Percentiles rank a stretch among this genome's conserved stretches.
phyloP scores from a whole-genome alignment of 2,329 filamentous ascomycete genomes.

The Calonectria hongkongensis region DNA sequence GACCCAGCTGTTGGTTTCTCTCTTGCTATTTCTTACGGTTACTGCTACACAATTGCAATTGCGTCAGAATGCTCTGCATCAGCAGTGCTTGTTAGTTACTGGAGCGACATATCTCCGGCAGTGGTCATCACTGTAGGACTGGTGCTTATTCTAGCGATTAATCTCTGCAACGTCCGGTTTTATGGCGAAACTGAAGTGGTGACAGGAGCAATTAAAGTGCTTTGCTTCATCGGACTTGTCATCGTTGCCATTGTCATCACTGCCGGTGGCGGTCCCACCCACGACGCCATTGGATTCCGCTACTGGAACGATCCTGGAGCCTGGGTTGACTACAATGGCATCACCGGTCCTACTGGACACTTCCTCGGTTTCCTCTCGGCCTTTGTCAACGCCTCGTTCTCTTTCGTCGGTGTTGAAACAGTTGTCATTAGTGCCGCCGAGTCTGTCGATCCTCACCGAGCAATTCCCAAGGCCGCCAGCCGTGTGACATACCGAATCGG shows the following conservation, averaged over 20 bases:
- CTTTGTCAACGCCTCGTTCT: constrained; percentile 73
- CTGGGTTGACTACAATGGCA: constrained; percentile 69
- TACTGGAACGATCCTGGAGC: constrained; percentile 65
- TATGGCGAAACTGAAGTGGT: constrained; percentile 79
- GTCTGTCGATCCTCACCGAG: constrained; percentile 75
- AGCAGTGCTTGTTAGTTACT: constrained; percentile 49
- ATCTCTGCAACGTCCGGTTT: constrained; percentile 74
- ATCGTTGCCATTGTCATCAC: constrained; percentile 74
- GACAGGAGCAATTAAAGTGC: constrained; percentile 76
- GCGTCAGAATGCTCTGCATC: constrained; percentile 51
- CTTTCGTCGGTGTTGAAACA: constrained; percentile 65
- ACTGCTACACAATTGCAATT: constrained; percentile 52
- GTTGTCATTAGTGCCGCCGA: constrained; percentile 76
- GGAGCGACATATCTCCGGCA: constrained; percentile 50
- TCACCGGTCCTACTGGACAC: constrained; percentile 65
- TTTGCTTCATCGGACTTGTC: constrained; percentile 75
- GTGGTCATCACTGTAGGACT: constrained; percentile 71
- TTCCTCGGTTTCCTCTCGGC: constrained; percentile 75
- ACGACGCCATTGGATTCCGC: constrained; percentile 65
- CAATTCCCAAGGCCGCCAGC: constrained; percentile 77
- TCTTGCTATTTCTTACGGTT: constrained; percentile 51
- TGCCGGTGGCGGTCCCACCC: constrained; percentile 72
- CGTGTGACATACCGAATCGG: constrained; percentile 76
- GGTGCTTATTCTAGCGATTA: constrained; percentile 71
- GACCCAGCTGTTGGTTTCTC: constrained; percentile 51